Base-by-base conservation (phyloP, 1,284 basidiomycete species). In the Apiotrichum domesticum region DNA sequence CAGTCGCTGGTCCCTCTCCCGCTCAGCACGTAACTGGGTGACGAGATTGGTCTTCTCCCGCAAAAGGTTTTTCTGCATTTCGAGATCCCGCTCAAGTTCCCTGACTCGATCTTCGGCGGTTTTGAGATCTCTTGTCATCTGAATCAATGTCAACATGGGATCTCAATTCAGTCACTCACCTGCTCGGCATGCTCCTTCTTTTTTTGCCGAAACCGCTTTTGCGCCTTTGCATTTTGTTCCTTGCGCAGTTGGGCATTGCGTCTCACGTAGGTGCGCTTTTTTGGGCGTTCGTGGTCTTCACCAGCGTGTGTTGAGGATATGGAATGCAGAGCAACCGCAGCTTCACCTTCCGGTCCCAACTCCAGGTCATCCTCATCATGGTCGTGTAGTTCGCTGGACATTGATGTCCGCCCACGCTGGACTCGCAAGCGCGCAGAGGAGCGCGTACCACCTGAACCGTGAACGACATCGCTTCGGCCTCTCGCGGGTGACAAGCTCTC, bases 141-240 rank as follows among this genome's bases (percentile, higher is more conserved):
- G 45, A 11, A 15, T 29, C 35, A 6, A 21, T 13, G 46, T 47
- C 34, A 35, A 34, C 32, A 6, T n/a, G 8, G 4, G 10, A 15
- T 42, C 10, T 14, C 37, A 14, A 15, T 21, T 35, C 35, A 15
- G 5, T 10, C 2, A 63, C 65, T 37, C 41, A 67, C 67, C 56
- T 66, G 56, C 42, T 63, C 52, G 1, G 49, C 55, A 11, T 65
- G 43, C 39, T 54, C 52, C 54, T 69, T 69, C 53, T 67, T 66
- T 62, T 66, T 67, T 35, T 47, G 53, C 11, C 67, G 54, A 46
- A 59, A 64, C 44, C 62, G 64, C 46, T 63, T 66, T 57, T 67
- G 66, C 6, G 66, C 64, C 51, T 56, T 56, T 13, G 63, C 64
- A 42, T 67, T 69, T 57, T 69, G 67, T 44, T 58, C 55, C 48